Base-by-base conservation (phyloP, 805 yeast species). In the Ascoidea rubescens region DNA sequence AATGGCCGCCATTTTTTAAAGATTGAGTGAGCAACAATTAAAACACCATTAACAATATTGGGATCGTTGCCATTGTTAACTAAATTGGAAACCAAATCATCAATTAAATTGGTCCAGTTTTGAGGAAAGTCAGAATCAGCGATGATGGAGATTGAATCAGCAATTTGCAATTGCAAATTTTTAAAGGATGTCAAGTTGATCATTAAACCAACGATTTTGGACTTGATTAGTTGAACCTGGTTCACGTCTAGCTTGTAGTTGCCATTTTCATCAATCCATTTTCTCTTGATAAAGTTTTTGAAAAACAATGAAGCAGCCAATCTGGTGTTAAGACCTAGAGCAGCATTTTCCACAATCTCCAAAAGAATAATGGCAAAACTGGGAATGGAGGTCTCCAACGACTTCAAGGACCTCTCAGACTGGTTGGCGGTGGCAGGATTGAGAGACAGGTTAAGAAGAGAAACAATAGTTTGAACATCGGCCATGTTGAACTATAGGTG, bases 81-180 rank as follows among this genome's bases (percentile, higher is more conserved):
- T 48, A 93, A 71, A 61, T 81, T 82, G 1, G 72, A 60, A 0
- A 89, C 87, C 55, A 93, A 72, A 52, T 83, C 84, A 58, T 84
- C 87, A 42, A 88, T 71, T 55, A 93, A 73, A 50, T 76, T 74
- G 1, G 81, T 79, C 99, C 99, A 93, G 50, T 80, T 71, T 45
- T 84, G 84, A 1, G 99, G 99, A 69, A 93, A 93, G 65, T 93
- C 99, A 54, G 89, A 82, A 64, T 90, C 96, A 4, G 99, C 99
- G 60, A 93, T 91, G 51, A 87, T 72, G 14, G 96, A 81, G 52
- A 95, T 82, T 1, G 96, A 82, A 67, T 95, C 99, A 51, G 97
- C 98, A 50, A 93, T 78, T 69, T 95, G 99, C n/a, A 82, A 73
- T 63, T 91, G 96, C 52, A 93, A 70, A 58, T 82, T 77, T 16